phyloP scores from a whole-genome alignment of 129 eudicot genomes.

The Lonicera japonica region DNA sequence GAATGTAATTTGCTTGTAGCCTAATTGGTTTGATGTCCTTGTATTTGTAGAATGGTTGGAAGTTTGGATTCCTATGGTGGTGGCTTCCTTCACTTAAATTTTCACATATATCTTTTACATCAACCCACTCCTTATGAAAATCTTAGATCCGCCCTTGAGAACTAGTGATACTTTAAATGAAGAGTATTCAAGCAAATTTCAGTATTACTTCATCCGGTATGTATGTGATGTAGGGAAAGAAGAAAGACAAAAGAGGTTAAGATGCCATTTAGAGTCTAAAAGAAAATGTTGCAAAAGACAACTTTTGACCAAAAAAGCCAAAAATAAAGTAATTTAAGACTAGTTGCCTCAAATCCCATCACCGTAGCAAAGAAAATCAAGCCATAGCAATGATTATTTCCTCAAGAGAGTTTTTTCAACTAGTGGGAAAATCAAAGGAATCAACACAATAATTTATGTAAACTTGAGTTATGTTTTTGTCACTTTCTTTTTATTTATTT shows the following conservation, averaged over 20 bases:
- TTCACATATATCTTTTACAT: too few species aligned
- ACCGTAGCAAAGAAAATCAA: not conserved
- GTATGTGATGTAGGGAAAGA: not conserved
- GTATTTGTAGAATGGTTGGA: too few species aligned
- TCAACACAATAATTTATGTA: conserved; percentile 24
- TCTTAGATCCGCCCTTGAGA: too few species aligned
- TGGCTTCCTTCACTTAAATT: too few species aligned
- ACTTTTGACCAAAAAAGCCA: not conserved
- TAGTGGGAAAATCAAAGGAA: conserved; percentile 1
- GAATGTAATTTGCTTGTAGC: too few species aligned
- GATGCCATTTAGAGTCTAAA: not conserved
- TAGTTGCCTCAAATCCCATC: conserved; percentile 4
- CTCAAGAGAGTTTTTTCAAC: conserved; percentile 10
- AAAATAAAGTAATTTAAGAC: not conserved
- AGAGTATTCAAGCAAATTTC: too few species aligned
- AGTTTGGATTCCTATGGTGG: too few species aligned
- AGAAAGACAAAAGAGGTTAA: not conserved
- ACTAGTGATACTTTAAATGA: too few species aligned
- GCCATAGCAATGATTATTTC: conserved; percentile 1
- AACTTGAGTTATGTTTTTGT: not conserved
- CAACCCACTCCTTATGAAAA: too few species aligned
- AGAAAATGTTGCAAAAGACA: not conserved
- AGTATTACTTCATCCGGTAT: too few species aligned
- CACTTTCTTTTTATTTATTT: too few species aligned
- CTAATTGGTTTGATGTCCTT: too few species aligned